These are phyloP conservation scores for Albifimbria verrucaria DNA, from an alignment of 2,329 filamentous ascomycete species.

Conservation along the genomic window DNA sequence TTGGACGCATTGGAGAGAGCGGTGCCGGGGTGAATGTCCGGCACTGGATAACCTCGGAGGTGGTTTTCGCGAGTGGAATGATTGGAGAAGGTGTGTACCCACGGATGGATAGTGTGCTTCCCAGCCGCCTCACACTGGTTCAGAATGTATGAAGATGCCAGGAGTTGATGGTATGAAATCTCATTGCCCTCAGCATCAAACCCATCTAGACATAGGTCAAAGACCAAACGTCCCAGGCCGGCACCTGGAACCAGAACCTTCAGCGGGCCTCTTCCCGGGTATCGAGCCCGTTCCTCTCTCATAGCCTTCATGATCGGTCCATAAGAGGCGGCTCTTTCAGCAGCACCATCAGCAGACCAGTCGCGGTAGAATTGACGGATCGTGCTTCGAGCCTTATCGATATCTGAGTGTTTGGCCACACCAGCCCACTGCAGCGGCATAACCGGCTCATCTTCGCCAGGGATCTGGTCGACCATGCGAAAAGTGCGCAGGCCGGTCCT, in stretches of 20 bases:
- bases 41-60: slow-evolving; percentile 68
- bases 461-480: slow-evolving; percentile 38
- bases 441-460: slow-evolving; percentile 35
- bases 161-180: slow-evolving; percentile 94
- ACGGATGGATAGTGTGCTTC: slow-evolving; percentile 77
- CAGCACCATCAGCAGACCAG: slow-evolving; percentile 76
- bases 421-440: slow-evolving; percentile 66
- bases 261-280: slow-evolving; percentile 37
- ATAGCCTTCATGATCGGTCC: slow-evolving; percentile 68
- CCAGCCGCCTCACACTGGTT: slow-evolving; percentile 60
- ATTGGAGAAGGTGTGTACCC: slow-evolving; percentile 86
- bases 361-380: slow-evolving; percentile 93
- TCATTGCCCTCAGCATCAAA: slow-evolving; percentile 85
- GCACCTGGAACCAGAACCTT: slow-evolving; percentile 84
- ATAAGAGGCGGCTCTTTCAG: slow-evolving; percentile 76
- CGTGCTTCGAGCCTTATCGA: slow-evolving; percentile 90
- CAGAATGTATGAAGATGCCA: slow-evolving; percentile 75
- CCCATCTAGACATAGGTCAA: slow-evolving; percentile 74
- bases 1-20: slow-evolving; percentile 38
- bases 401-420: slow-evolving; percentile 67
- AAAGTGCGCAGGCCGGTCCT: slow-evolving; percentile 67
- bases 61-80: slow-evolving; percentile 72
- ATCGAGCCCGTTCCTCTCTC: slow-evolving; percentile 38
- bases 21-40: slow-evolving; percentile 72
- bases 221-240: slow-evolving; percentile 82